A percentile compares a stretch with the other conserved stretches of the same genome.
Evolutionary conservation across 1,284 basidiomycete species (phyloP).

Genomic region (Malassezia cuniculi): DNA sequence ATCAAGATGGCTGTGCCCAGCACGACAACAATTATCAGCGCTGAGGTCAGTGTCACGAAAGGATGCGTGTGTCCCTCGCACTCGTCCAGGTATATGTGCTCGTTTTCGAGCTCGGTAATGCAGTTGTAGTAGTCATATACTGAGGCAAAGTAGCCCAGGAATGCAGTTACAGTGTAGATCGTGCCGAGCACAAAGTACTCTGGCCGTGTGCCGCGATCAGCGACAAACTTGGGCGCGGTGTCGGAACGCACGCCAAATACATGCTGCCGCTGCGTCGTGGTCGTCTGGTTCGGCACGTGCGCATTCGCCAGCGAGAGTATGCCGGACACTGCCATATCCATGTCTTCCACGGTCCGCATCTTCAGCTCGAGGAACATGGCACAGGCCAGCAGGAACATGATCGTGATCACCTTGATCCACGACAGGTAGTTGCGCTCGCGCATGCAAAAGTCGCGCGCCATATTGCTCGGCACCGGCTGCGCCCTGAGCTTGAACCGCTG

Average conservation of each 20-base stretch:
- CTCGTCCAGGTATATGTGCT: constrained; percentile 12
- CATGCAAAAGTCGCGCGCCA: constrained; percentile 11
- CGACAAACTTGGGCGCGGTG: too few relatives aligned
- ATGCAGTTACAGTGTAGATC: constrained; percentile 5
- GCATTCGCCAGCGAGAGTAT: too few relatives aligned
- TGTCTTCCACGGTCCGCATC: not conserved
- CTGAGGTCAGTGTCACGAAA: constrained; percentile 3
- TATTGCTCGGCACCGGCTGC: not conserved
- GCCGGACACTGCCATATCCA: not conserved
- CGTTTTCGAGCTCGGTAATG: constrained; percentile 6
- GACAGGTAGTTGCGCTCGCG: constrained; percentile 11
- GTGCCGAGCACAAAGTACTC: constrained; percentile 2
- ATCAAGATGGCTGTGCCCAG: constrained; percentile 8
- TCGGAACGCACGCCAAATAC: too few relatives aligned
- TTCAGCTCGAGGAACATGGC: constrained; percentile 9
- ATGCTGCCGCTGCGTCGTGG: too few relatives aligned
- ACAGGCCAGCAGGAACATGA: constrained; percentile 4
- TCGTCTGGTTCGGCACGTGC: too few relatives aligned
- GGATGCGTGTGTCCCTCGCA: constrained; percentile 11
- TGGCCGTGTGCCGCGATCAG: too few relatives aligned
- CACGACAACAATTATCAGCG: constrained; percentile 5
- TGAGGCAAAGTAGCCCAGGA: constrained; percentile 3
- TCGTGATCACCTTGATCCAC: constrained; percentile 5
- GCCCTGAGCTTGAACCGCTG: constrained; percentile 4
- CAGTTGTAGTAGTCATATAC: constrained; percentile 9